Conservation (phyloP, 345 rosid genomes). For the Garcia nutans region DNA sequence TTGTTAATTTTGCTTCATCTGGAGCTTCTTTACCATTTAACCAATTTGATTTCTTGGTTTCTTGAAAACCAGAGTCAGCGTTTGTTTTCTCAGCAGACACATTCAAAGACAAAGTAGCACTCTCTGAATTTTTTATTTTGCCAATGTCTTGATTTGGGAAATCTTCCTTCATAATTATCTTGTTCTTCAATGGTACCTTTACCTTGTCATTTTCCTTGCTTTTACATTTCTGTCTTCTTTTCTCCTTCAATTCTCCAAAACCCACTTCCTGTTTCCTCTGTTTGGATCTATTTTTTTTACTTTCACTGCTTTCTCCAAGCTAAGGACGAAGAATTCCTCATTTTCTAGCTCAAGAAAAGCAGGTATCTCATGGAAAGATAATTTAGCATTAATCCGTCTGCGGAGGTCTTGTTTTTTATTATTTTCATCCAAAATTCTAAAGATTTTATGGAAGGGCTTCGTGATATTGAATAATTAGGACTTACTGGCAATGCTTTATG, state of each 20-base stretch:
- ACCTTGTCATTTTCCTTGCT: conserved; percentile 21
- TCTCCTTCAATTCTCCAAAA: conserved; percentile 34
- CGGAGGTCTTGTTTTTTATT: conserved; percentile 30
- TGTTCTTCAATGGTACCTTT: conserved; percentile 9
- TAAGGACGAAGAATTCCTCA: conserved; percentile 59
- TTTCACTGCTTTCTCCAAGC: conserved; percentile 43
- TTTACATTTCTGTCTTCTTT: conserved; percentile 27
- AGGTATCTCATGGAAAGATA: conserved; percentile 39
- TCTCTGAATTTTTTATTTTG: conserved; percentile 3
- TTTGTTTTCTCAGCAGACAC: background rate
- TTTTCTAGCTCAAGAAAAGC: conserved; percentile 60
- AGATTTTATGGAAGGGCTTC: conserved; percentile 56
- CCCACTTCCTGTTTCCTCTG: conserved; percentile 23
- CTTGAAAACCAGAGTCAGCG: background rate
- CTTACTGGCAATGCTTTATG: background rate
- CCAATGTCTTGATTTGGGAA: conserved; percentile 1
- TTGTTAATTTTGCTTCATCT: conserved; percentile 24
- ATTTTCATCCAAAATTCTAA: conserved; percentile 23
- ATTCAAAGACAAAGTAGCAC: background rate
- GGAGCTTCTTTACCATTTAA: background rate
- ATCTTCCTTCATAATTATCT: background rate
- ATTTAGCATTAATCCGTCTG: conserved; percentile 37
- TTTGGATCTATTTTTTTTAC: conserved; percentile 10
- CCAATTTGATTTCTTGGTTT: background rate
- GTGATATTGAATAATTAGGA: conserved; percentile 27